These are phyloP conservation scores for Apostasia shenzhenica DNA, from an alignment of 106 monocot species.

Conservation along the genomic window DNA sequence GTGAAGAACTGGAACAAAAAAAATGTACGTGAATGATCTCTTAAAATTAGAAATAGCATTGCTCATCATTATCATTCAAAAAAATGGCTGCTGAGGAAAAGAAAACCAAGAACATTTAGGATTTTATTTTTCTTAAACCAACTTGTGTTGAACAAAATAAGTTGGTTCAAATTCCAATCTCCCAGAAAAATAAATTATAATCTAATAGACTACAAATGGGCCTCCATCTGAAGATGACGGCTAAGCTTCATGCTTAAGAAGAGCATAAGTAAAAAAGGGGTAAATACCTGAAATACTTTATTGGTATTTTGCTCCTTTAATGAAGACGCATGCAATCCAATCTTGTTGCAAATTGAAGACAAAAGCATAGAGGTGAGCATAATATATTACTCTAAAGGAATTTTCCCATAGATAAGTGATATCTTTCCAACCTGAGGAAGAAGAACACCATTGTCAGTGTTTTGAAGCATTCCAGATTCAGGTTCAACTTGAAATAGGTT, in stretches of 20 bases:
- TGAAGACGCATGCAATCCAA: conserved; percentile 52
- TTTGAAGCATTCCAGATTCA: conserved; percentile 71
- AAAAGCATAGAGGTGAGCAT: conserved; percentile 8
- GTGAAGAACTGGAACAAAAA: background rate
- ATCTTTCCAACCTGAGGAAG: conserved; percentile 60
- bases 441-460: conserved; percentile 57
- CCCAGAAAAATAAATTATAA: too few species aligned
- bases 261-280: background rate
- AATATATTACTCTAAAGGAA: conserved; percentile 5
- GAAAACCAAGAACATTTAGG: background rate
- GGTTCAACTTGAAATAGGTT: conserved; percentile 69
- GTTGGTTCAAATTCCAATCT: too few species aligned
- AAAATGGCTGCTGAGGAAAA: conserved; percentile 2
- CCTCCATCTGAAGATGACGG: too few species aligned
- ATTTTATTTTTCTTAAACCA: background rate
- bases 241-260: too few species aligned
- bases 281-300: conserved; percentile 85
- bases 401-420: background rate
- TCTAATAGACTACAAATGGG: too few species aligned
- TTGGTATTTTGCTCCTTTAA: conserved; percentile 30
- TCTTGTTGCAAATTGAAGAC: conserved; percentile 28
- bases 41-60: too few species aligned
- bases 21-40: background rate
- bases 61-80: background rate
- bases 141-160: too few species aligned